Percentiles rank a stretch among this genome's conserved stretches.
Conservation (phyloP, 1,284 basidiomycete genomes). For the Leccinum subrobustum region DNA sequence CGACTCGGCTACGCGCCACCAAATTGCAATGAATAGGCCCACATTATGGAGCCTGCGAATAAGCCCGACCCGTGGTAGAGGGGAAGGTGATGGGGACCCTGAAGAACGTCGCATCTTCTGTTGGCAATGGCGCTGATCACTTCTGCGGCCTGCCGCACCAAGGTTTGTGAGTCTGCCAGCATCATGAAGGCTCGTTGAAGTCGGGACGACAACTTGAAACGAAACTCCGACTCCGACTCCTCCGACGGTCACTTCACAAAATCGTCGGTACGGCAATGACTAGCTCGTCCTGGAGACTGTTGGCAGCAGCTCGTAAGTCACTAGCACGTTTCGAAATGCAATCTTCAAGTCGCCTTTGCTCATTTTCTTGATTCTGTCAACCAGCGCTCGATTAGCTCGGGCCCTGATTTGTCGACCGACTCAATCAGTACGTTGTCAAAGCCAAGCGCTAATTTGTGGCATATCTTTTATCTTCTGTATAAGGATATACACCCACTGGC, state of each 20-base stretch:
- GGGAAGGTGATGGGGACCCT: background rate
- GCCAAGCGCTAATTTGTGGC: background rate
- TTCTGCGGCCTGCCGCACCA: no score
- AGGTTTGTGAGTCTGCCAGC: no score
- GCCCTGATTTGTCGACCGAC: background rate
- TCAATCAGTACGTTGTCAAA: background rate
- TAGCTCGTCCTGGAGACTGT: no score
- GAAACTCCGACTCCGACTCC: background rate
- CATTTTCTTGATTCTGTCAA: background rate
- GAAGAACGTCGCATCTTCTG: no score
- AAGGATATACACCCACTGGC: background rate
- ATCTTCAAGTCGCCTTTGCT: background rate
- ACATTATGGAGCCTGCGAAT: background rate
- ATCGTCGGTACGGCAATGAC: no score
- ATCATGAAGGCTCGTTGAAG: no score
- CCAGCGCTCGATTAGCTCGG: background rate
- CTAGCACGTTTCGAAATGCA: background rate
- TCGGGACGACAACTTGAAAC: background rate
- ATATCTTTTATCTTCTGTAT: background rate
- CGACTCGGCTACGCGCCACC: background rate
- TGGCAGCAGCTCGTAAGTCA: background rate
- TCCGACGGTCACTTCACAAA: no score
- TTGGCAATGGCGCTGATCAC: no score
- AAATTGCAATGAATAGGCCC: background rate
- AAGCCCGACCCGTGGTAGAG: background rate